phyloP scores from a whole-genome alignment of 805 yeast species.

The Wickerhamomyces kurtzmanii region DNA sequence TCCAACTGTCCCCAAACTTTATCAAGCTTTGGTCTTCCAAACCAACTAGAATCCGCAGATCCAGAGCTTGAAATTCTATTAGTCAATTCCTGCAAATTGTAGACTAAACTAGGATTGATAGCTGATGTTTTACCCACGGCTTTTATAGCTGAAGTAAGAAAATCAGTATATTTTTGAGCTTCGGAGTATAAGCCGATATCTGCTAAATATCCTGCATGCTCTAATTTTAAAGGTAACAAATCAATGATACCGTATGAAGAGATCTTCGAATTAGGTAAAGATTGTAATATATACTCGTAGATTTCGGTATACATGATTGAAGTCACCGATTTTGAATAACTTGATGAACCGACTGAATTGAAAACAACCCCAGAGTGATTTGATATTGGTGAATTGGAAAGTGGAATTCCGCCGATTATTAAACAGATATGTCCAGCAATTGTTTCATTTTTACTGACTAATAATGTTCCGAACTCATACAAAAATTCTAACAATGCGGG shows the following conservation, averaged over 20 bases:
- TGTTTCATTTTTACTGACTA: slow-evolving; percentile 21
- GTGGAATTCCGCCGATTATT: slow-evolving; percentile 35
- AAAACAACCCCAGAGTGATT: slow-evolving; percentile 22
- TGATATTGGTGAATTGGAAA: slow-evolving; percentile 17
- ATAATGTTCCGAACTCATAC: slow-evolving; percentile 39
- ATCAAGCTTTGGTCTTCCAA: slow-evolving; percentile 68
- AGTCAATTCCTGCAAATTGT: slow-evolving; percentile 26
- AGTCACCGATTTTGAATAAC: no score
- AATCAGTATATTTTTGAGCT: slow-evolving; percentile 57
- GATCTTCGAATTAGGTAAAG: slow-evolving; percentile 20
- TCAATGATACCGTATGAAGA: no score
- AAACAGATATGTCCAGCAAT: slow-evolving; percentile 35
- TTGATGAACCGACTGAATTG: slow-evolving; percentile 26
- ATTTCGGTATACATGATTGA: no score
- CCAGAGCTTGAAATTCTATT: slow-evolving; percentile 38
- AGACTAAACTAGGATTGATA: slow-evolving; percentile 21
- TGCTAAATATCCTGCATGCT: slow-evolving; percentile 59
- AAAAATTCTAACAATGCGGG: slow-evolving; percentile 29
- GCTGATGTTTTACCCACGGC: slow-evolving; percentile 25
- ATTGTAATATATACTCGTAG: slow-evolving; percentile 44
- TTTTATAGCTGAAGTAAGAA: slow-evolving; percentile 28
- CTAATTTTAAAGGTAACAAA: slow-evolving; percentile 48
- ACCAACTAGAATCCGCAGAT: slow-evolving; percentile 58
- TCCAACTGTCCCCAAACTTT: slow-evolving; percentile 85
- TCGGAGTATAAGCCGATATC: slow-evolving; percentile 53